Base-by-base conservation (phyloP, 495 filamentous ascomycete species). In the Annulohypoxylon stygium region DNA sequence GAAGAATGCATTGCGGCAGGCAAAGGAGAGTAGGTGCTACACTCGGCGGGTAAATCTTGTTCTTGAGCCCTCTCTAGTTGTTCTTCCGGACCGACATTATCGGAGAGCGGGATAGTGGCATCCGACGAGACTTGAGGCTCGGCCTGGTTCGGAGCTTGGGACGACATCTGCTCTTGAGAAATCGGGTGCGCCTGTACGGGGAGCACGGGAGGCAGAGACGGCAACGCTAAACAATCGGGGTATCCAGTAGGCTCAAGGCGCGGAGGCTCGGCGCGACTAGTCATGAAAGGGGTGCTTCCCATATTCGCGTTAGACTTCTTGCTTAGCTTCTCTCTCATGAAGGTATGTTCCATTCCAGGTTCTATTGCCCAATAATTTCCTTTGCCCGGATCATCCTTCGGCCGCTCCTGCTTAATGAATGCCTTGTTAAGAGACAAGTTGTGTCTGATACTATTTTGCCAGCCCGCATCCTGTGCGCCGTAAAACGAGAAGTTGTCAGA, bases 401-500 rank as follows among this genome's bases (percentile, higher is more conserved):
- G 96, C 61, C 95, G 88, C 80, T 97, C 94, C 78, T 97, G 92
- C 80, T 98, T 98, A 71, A 95, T 89, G 70, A 99, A 98, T n/a
- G 92, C 92, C 79, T 98, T 98, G 83, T 97, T 97, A 23, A 98
- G 85, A 76, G 93, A 97, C n/a, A 99, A 90, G 69, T 99, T 99
- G 77, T 99, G 96, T 1, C 96, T 91, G 80, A 99, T 99, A 82
- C 95, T 97, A 79, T 99, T 99, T 81, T 98, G 95, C 96, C 96
- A 99, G 26, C 96, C 95, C 4, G 92, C 87, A 63, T 97, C 93
- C 37, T 90, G 87, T 16, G 89, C 88, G 64, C 90, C 90, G 83
- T 98, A 99, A 80, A 93, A 97, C 2, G 87, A 88, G 79, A 93
- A 99, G 3, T 91, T 96, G 77, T 98, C 93, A 0, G 93, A 94